These are phyloP conservation scores for Alternaria conjuncta DNA, from an alignment of 2,329 filamentous ascomycete genomes.

Conservation along the genomic window DNA sequence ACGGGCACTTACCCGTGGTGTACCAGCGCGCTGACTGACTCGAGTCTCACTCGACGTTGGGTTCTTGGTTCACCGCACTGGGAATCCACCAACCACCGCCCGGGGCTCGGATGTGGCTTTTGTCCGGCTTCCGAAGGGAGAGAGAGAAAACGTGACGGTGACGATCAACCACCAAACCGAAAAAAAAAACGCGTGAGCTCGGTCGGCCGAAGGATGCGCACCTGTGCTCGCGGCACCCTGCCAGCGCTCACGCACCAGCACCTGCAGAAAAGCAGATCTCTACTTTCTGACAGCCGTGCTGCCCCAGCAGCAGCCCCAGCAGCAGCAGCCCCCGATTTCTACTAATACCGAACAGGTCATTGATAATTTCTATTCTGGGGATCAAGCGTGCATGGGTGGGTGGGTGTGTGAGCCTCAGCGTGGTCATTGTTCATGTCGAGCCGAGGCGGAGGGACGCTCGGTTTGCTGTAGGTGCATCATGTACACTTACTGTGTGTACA, in stretches of 20 bases:
- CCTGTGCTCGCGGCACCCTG: not conserved
- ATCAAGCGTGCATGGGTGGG: not conserved
- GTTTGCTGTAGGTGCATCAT: not conserved
- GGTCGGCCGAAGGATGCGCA: not conserved
- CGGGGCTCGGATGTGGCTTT: not conserved
- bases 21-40: not conserved
- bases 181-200: not conserved
- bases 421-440: not conserved
- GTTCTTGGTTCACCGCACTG: not conserved
- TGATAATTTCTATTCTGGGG: conserved; percentile 7
- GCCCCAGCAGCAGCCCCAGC: not conserved
- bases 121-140: not conserved
- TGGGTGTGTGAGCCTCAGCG: not conserved
- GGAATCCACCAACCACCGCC: not conserved
- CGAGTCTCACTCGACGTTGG: not conserved
- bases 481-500: not conserved
- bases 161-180: not conserved
- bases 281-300: not conserved
- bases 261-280: not conserved
- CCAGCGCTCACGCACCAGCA: not conserved
- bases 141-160: not conserved
- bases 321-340: not conserved
- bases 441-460: not conserved
- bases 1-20: not conserved
- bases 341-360: conserved; percentile 7